phyloP scores from a whole-genome alignment of 78 protist genomes.

The Corallochytrium limacisporum region DNA sequence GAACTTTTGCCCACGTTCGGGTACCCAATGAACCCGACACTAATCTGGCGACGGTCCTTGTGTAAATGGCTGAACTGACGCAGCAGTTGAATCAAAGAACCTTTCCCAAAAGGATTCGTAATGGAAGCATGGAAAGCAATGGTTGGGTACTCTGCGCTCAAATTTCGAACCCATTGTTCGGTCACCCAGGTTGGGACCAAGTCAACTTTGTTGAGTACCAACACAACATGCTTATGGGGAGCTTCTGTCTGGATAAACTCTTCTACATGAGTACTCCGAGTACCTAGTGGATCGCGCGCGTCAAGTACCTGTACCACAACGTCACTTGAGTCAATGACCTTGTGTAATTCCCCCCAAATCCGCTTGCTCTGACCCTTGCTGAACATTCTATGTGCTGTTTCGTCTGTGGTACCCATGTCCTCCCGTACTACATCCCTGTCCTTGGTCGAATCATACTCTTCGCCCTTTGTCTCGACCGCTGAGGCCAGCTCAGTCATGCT shows the following conservation, averaged over 20 bases:
- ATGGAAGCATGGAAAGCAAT: conserved; percentile 96
- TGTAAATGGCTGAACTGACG: conserved; percentile 81
- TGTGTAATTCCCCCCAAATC: conserved; percentile 89
- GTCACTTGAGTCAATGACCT: conserved; percentile 89
- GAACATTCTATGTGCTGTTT: conserved; percentile 40
- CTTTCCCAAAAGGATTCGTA: conserved; percentile 95
- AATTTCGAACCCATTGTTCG: conserved; percentile 65
- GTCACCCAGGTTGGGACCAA: conserved; percentile 94
- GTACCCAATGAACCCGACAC: conserved; percentile 92
- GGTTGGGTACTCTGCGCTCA: conserved; percentile 88
- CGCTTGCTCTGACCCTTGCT: conserved; percentile 85
- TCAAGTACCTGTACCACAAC: conserved; percentile 82
- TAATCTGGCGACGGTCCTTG: conserved; percentile 71
- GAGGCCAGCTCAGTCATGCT: background rate
- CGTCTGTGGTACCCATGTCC: background rate
- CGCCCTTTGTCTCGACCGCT: background rate
- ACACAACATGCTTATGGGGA: conserved; percentile 91
- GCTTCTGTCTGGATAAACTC: conserved; percentile 40
- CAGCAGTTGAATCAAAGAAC: conserved; percentile 81
- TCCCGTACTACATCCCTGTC: conserved; percentile 44
- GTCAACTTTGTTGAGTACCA: conserved; percentile 97
- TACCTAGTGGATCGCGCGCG: conserved; percentile 98
- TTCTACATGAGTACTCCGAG: conserved; percentile 63
- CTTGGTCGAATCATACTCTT: conserved; percentile 40
- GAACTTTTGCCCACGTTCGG: conserved; percentile 94